These are phyloP conservation scores for Diaporthe ilicicola DNA, from an alignment of 2,329 filamentous ascomycete genomes.

Conservation along the genomic window DNA sequence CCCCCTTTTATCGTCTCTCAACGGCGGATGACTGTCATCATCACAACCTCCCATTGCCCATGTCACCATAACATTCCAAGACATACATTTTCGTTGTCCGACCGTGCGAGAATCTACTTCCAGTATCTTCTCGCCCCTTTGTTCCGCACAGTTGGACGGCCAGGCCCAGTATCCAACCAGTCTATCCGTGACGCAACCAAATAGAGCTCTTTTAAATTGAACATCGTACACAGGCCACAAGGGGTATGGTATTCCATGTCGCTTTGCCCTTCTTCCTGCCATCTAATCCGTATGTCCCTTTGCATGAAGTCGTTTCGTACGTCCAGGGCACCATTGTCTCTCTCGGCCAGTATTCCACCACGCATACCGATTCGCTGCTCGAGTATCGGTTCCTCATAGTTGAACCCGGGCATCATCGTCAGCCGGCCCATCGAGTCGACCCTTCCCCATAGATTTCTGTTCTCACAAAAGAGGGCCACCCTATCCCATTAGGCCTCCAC, in stretches of 20 bases:
- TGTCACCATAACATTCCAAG: neutral
- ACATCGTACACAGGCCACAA: conserved; percentile 2
- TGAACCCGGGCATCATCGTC: no score
- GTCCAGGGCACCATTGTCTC: neutral
- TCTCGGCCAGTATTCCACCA: neutral
- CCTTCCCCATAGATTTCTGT: neutral
- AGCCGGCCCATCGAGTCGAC: neutral
- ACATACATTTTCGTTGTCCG: neutral
- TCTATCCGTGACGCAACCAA: neutral
- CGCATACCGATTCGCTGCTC: no score
- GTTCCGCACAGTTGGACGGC: neutral
- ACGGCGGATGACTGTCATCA: no score
- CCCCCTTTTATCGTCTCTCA: neutral
- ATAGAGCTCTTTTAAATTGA: neutral
- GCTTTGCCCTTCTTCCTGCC: neutral
- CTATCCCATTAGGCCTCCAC: conserved; percentile 3
- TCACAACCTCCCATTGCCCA: neutral
- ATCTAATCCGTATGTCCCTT: neutral
- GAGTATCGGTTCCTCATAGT: no score
- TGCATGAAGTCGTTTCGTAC: neutral
- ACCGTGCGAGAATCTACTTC: neutral
- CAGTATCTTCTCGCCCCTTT: neutral
- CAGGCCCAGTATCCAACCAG: neutral
- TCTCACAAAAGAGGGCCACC: conserved; percentile 1
- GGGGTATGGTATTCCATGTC: neutral